Percentiles rank a stretch among this genome's conserved stretches.
These are phyloP conservation scores for Byssochlamys sp. DNA, from an alignment of 2,329 filamentous ascomycete genomes.

Conservation along the genomic window DNA sequence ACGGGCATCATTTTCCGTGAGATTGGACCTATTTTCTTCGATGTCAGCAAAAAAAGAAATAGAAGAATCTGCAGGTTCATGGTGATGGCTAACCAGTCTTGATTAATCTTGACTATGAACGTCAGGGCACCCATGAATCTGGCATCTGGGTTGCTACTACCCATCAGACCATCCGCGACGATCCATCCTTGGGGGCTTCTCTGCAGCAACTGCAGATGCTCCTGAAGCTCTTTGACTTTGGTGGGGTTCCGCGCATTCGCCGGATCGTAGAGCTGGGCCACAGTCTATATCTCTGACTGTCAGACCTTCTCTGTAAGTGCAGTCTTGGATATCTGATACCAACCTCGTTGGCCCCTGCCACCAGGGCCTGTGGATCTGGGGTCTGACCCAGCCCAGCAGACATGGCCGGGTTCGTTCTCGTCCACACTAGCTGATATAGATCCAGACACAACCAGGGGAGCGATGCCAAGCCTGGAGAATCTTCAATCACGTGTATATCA, in stretches of 20 bases:
- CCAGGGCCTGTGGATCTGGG: constrained; percentile 16
- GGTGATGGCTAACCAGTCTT: constrained; percentile 54
- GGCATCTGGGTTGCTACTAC: constrained; percentile 60
- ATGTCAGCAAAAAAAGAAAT: neutral
- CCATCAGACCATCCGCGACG: constrained; percentile 66
- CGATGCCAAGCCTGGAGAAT: constrained; percentile 12
- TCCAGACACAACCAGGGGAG: constrained; percentile 5
- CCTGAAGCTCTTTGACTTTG: constrained; percentile 51
- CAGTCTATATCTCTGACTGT: constrained; percentile 21
- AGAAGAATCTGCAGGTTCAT: neutral
- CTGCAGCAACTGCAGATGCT: constrained; percentile 68
- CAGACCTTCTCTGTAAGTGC: neutral
- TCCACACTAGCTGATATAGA: constrained; percentile 10
- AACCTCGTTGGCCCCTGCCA: constrained; percentile 21
- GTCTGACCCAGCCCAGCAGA: constrained; percentile 16
- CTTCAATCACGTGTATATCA: constrained; percentile 15
- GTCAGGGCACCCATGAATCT: constrained; percentile 90
- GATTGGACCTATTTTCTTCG: constrained; percentile 21
- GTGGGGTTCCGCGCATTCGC: constrained; percentile 36
- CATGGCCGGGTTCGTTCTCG: constrained; percentile 16
- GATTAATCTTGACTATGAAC: constrained; percentile 87
- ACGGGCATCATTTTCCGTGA: constrained; percentile 23
- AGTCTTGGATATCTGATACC: constrained; percentile 5
- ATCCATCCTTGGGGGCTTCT: constrained; percentile 74
- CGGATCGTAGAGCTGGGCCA: constrained; percentile 32